Base-by-base conservation (phyloP, 2,329 filamentous ascomycete species). In the Cercospora citrullina region DNA sequence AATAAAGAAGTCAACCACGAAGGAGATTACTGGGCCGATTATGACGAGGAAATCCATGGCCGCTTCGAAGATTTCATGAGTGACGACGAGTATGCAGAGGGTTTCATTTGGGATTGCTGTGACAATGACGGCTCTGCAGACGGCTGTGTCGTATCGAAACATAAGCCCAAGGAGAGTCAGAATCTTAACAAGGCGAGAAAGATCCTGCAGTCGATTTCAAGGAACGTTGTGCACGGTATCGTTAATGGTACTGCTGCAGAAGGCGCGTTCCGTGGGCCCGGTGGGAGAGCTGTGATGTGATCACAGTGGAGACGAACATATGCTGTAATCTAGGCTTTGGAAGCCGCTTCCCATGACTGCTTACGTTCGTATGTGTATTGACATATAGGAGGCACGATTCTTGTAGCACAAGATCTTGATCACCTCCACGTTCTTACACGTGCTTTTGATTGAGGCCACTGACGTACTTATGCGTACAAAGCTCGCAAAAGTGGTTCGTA, bases 81-180 rank as follows among this genome's bases (percentile, higher is more conserved):
- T 36, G 33, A 16, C 16, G 16, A 12, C 33, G 6, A 4, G 6
- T 16, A 36, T 5, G 33, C 16, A 14, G 33, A 36, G 33, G 33
- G 33, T 16, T 36, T 36, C 6, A 14, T 16, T 5, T 36, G 33
- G 33, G 33, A 36, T 36, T 42, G 57, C 5, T 64, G 62, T 58
- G 51, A 64, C 1, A n/a, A 64, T 8, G 10, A 2, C 10, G 33
- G 30, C 30, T 18, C 14, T 33, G 51, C 62, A 12, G 51, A 59
- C 7, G 63, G 63, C 5, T 64, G 63, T 45, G n/a, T 59, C 6
- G 55, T 64, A 5, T 64, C 63, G 33, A 64, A 16, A 16, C 63
- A 64, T 45, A 12, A 5, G 16, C 21, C 48, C 1, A 53, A 48
- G 26, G 48, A 59, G 8, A 10, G 12, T 14, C 5, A 23, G 6